These are phyloP conservation scores for Luvunga scandens DNA, from an alignment of 345 rosid genomes.

Conservation along the genomic window DNA sequence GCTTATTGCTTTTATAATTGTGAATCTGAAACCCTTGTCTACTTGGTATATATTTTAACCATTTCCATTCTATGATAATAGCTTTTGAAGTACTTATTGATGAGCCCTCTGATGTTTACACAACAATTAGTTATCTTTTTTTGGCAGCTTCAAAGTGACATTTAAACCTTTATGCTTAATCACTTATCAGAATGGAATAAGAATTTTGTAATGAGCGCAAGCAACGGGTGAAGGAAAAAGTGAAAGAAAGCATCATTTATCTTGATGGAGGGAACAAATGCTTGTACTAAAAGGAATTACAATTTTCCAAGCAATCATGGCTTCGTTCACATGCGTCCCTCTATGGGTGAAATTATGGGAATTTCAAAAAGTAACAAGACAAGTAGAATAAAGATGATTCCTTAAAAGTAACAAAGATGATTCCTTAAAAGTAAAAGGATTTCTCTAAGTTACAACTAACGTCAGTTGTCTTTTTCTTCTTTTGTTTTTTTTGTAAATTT, in stretches of 20 bases:
- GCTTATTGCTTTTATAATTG: too few species aligned
- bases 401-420: not conserved
- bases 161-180: not conserved
- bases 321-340: too few species aligned
- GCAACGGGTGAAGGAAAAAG: not conserved
- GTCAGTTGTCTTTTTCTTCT: too few species aligned
- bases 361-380: not conserved
- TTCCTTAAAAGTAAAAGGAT: too few species aligned
- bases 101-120: not conserved
- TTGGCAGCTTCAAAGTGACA: not conserved
- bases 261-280: not conserved
- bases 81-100: not conserved
- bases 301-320: not conserved
- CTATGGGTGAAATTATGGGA: not conserved
- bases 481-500: too few species aligned
- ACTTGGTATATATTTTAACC: not conserved
- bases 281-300: not conserved
- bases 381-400: not conserved
- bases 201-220: too few species aligned
- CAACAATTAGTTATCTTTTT: not conserved
- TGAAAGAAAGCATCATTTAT: not conserved
- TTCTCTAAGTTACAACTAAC: too few species aligned
- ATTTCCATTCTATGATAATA: too few species aligned
- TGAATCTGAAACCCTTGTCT: not conserved
- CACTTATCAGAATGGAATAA: not conserved